Evolutionary conservation across 768 basidiomycete genomes (phyloP), one percentile per base, ranked within the genome.

Genomic region (Auricularia heimuer): DNA sequence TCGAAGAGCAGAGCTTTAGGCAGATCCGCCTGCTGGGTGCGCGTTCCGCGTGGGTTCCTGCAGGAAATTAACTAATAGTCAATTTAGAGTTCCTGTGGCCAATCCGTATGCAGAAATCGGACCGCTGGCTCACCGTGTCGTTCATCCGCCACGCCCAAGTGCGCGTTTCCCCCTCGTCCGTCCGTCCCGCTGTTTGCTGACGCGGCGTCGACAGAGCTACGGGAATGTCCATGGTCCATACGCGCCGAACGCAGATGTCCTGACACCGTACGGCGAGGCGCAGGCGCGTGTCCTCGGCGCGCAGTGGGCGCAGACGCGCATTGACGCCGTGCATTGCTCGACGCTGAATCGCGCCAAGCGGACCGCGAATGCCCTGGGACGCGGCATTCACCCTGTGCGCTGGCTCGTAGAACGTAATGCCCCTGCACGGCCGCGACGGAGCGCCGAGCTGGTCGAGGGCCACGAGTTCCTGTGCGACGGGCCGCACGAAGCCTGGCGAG

Each of bases 81-180:
- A 54, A 7, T 60, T 6, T 29, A 60, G 56, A 60, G 24, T 60
- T 29, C 29, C 56, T 60, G 6, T 60, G 56, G 83, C 87, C 1
- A 92, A 97, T 72, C 83, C 87, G 1, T 81, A 86, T 10, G 88
- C 91, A 77, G 78, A 97, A 47, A 86, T 98, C 68, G 80, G 84
- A 18, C 92, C 92, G 4, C 79, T 98, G 66, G 85, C 92, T 37
- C 89, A 90, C 47, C 29, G 34, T 60, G 24, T 60, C 56, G 29
- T 60, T 60, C 56, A 60, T 60, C 56, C 56, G 56, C 24, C 56
- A 60, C 12, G 56, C 56, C 34, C 56, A 60, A 18, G 47, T 51
- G 47, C 47, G 47, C 21, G 10, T 21, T 18, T 18, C 21, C 47
- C 14, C 0, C 18, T 11, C 6, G 6, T 51, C 6, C 47, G 29